These are phyloP conservation scores for Wilhelminamyces savonicus DNA, from an alignment of 805 yeast genomes.

Conservation along the genomic window DNA sequence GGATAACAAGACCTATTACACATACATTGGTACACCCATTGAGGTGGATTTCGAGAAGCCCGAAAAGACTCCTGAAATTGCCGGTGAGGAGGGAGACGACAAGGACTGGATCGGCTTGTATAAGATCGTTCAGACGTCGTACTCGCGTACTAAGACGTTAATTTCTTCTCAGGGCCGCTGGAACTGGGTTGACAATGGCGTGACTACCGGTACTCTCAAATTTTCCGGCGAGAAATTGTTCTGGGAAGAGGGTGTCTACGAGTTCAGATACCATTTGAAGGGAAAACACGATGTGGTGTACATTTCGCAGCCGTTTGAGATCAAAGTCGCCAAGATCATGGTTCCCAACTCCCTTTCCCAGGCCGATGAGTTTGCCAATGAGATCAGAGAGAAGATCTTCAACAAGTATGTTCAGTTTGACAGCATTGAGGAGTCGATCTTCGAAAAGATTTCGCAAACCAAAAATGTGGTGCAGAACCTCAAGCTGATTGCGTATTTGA, in stretches of 20 bases:
- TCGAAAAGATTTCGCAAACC: conserved; percentile 16
- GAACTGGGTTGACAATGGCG: conserved; percentile 35
- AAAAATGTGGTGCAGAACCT: conserved; percentile 25
- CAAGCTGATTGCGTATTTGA: conserved; percentile 17
- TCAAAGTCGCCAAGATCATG: conserved; percentile 36
- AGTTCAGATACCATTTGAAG: conserved; percentile 63
- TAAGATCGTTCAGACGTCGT: conserved; percentile 52
- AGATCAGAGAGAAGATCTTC: conserved; percentile 25
- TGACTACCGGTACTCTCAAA: conserved; percentile 37
- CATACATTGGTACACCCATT: conserved; percentile 48
- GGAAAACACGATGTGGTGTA: conserved; percentile 66
- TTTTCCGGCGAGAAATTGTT: conserved; percentile 45
- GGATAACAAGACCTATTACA: conserved; percentile 3
- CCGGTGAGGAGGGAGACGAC: too few relatives aligned
- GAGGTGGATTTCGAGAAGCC: conserved; percentile 52
- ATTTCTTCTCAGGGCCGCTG: conserved; percentile 65
- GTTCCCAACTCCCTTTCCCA: conserved; percentile 24
- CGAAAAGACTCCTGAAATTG: conserved; percentile 36
- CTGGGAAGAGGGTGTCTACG: conserved; percentile 69
- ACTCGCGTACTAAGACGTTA: conserved; percentile 48
- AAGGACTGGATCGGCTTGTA: conserved; percentile 78
- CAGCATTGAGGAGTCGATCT: conserved; percentile 21
- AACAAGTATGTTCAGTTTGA: conserved; percentile 17
- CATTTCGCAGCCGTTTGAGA: conserved; percentile 61
- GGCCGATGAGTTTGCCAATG: conserved; percentile 18